These are phyloP conservation scores for Carex pumila DNA, from an alignment of 176 grass and related monocot genomes.

Conservation along the genomic window DNA sequence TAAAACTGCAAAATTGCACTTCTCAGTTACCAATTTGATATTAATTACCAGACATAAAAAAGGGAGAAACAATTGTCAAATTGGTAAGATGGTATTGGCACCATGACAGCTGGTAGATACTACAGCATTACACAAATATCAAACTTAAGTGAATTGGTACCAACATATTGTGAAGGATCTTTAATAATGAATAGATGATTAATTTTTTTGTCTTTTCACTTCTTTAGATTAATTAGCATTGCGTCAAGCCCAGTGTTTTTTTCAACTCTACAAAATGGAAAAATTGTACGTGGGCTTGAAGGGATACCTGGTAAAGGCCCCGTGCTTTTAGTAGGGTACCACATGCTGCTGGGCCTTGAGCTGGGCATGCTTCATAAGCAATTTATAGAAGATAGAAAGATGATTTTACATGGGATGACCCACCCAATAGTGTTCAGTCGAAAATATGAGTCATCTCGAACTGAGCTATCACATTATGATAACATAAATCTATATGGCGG, in stretches of 20 bases:
- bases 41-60: background rate
- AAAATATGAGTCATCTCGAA: conserved; percentile 37
- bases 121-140: background rate
- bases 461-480: conserved; percentile 36
- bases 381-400: conserved; percentile 70
- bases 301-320: conserved; percentile 74
- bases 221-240: conserved; percentile 57
- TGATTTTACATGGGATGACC: conserved; percentile 48
- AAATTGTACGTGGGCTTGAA: conserved; percentile 59
- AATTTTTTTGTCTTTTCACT: background rate
- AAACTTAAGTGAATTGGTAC: background rate
- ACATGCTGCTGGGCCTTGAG: conserved; percentile 76
- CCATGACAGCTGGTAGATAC: too few species aligned
- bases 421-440: conserved; percentile 43
- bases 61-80: background rate
- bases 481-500: conserved; percentile 43
- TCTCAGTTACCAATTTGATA: background rate
- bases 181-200: background rate
- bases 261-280: conserved; percentile 66
- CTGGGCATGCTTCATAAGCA: conserved; percentile 56
- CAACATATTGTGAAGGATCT: background rate
- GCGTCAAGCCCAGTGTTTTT: conserved; percentile 64
- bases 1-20: background rate
- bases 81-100: background rate
- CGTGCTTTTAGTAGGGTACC: conserved; percentile 72